A percentile compares a stretch with the other conserved stretches of the same genome.
Evolutionary conservation across 2,329 filamentous ascomycete species (phyloP).

Genomic region (Phoma sp.): DNA sequence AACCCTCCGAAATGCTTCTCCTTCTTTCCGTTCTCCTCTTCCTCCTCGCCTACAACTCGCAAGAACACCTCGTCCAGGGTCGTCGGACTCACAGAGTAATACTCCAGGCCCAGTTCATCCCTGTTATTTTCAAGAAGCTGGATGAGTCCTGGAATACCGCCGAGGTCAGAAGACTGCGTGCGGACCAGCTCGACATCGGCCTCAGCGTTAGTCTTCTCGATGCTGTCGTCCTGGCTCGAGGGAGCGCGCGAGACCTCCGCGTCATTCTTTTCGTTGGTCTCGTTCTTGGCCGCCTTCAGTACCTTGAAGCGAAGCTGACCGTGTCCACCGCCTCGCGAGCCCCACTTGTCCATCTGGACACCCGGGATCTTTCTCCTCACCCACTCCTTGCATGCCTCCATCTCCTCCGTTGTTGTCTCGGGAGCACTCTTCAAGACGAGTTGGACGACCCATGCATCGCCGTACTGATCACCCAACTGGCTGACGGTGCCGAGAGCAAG

Average conservation of each 20-base stretch:
- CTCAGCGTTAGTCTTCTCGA: conserved; percentile 24
- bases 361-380: conserved; percentile 66
- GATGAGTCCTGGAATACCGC: conserved; percentile 72
- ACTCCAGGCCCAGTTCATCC: conserved; percentile 73
- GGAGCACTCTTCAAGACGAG: conserved; percentile 79
- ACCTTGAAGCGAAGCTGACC: conserved; percentile 88
- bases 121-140: conserved; percentile 76
- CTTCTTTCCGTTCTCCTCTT: conserved; percentile 53
- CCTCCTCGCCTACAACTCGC: conserved; percentile 79
- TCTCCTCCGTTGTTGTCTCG: conserved; percentile 73
- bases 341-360: conserved; percentile 62
- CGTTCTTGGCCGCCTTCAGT: conserved; percentile 57
- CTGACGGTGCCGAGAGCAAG: conserved; percentile 81
- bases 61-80: conserved; percentile 92
- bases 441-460: conserved; percentile 81
- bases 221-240: conserved; percentile 1
- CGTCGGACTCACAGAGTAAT: conserved; percentile 86
- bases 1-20: conserved; percentile 2
- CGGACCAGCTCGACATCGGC: conserved; percentile 33
- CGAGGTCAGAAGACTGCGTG: conserved; percentile 28
- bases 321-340: conserved; percentile 77
- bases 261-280: background rate
- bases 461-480: conserved; percentile 75
- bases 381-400: conserved; percentile 71
- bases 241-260: background rate